Percentiles rank a stretch among this genome's conserved stretches.
phyloP scores from a whole-genome alignment of 2,329 filamentous ascomycete genomes.

The Colletotrichum eremochloae region DNA sequence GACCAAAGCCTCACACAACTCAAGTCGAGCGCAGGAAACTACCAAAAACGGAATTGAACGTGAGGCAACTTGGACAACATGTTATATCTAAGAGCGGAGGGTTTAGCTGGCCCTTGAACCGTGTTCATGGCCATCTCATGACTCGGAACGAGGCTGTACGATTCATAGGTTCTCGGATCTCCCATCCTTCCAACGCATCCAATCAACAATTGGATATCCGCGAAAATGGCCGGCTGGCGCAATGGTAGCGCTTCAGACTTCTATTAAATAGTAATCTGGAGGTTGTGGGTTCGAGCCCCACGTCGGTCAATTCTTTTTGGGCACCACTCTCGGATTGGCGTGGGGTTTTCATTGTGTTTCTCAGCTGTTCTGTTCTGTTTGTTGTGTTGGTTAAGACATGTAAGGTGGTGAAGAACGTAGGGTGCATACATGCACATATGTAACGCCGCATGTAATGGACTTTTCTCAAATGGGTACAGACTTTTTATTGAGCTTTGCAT shows the following conservation, averaged over 20 bases:
- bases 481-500: not conserved
- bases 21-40: not conserved
- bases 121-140: not conserved
- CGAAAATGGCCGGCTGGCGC: slow-evolving; percentile 37
- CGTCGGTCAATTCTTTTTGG: slow-evolving; percentile 27
- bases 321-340: too few species aligned
- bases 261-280: slow-evolving; percentile 31
- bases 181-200: not conserved
- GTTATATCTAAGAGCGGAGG: not conserved
- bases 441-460: too few species aligned
- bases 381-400: too few species aligned
- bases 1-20: not conserved
- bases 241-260: slow-evolving; percentile 43
- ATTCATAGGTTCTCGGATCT: fast-evolving
- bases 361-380: too few species aligned
- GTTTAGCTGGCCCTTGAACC: too few species aligned
- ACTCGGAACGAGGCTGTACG: fast-evolving
- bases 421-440: too few species aligned
- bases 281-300: slow-evolving; percentile 42
- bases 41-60: not conserved
- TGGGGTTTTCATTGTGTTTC: too few species aligned
- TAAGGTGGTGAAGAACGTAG: not conserved
- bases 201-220: slow-evolving; percentile 23
- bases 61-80: too few species aligned
- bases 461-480: too few species aligned